These are phyloP conservation scores for Linnemannia hyalina DNA, from an alignment of 192 early-diverging fungal species.

Conservation along the genomic window DNA sequence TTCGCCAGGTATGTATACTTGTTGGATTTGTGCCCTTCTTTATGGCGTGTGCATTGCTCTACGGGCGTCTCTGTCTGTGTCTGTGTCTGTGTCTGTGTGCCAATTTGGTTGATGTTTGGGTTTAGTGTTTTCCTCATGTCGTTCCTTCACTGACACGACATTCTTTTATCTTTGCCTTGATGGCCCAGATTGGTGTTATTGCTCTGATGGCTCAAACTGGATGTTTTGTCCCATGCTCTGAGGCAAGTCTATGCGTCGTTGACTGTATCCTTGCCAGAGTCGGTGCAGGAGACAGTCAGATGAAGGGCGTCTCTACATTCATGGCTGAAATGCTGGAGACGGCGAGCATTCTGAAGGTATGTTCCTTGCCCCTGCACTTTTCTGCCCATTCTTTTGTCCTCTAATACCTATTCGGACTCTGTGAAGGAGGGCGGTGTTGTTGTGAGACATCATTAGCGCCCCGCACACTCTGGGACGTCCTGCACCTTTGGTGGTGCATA, in stretches of 20 bases:
- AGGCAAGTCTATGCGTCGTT: conserved; percentile 80
- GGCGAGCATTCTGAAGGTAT: conserved; percentile 85
- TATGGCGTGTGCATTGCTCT: conserved; percentile 23
- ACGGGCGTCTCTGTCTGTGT: background rate
- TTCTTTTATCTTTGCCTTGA: background rate
- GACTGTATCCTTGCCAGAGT: conserved; percentile 94
- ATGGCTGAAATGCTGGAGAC: conserved; percentile 98
- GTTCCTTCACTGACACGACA: background rate
- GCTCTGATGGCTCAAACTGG: conserved; percentile 95
- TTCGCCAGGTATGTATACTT: conserved; percentile 77
- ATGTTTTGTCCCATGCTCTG: conserved; percentile 92
- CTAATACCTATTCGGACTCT: background rate
- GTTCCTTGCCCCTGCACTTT: background rate
- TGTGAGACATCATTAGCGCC: conserved; percentile 5
- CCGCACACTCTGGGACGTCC: background rate
- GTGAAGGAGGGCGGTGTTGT: background rate
- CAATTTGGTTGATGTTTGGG: background rate
- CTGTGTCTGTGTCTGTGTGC: background rate
- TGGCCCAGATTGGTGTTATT: conserved; percentile 84
- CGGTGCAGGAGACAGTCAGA: conserved; percentile 93
- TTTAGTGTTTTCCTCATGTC: background rate
- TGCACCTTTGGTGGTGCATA: background rate
- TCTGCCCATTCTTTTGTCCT: background rate
- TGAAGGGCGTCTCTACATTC: conserved; percentile 95
- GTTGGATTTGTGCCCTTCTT: conserved; percentile 1